Evolutionary conservation across 306 rosid species (phyloP).

Genomic region (Glycine soja): DNA sequence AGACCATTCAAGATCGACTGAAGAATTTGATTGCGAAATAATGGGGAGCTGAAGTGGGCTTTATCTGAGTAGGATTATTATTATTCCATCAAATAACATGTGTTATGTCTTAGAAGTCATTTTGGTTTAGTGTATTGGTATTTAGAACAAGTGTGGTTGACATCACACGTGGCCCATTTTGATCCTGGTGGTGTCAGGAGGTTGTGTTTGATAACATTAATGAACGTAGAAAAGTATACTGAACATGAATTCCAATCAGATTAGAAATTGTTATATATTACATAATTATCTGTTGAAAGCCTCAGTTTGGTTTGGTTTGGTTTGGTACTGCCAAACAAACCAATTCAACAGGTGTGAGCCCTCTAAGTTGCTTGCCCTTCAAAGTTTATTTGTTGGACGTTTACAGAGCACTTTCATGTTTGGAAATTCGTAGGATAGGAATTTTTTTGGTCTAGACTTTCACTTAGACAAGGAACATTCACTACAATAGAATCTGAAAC

Average conservation of each 20-base stretch:
- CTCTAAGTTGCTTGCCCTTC: too few species aligned
- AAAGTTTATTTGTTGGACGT: too few species aligned
- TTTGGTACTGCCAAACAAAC: neutral
- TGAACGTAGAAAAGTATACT: too few species aligned
- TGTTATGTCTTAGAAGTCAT: conserved; percentile 35
- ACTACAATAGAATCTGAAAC: too few species aligned
- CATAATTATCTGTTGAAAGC: neutral
- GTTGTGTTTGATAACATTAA: conserved; percentile 44
- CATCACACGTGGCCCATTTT: conserved; percentile 39
- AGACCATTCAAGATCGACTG: conserved; percentile 71
- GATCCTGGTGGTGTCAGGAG: conserved; percentile 45
- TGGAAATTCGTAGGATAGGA: too few species aligned
- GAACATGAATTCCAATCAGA: neutral
- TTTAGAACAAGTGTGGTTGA: conserved; percentile 42
- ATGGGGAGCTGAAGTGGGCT: conserved; percentile 79
- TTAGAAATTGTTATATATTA: neutral
- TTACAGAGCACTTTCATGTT: too few species aligned
- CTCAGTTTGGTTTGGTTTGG: too few species aligned
- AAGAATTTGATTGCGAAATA: conserved; percentile 65
- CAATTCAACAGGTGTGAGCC: too few species aligned
- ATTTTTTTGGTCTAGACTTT: too few species aligned
- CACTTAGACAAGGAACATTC: too few species aligned
- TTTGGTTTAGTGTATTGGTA: conserved; percentile 39
- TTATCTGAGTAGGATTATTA: conserved; percentile 63
- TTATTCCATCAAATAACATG: conserved; percentile 46